These are phyloP conservation scores for Barbatosphaeria neglecta DNA, from an alignment of 495 filamentous ascomycete species.

Conservation along the genomic window DNA sequence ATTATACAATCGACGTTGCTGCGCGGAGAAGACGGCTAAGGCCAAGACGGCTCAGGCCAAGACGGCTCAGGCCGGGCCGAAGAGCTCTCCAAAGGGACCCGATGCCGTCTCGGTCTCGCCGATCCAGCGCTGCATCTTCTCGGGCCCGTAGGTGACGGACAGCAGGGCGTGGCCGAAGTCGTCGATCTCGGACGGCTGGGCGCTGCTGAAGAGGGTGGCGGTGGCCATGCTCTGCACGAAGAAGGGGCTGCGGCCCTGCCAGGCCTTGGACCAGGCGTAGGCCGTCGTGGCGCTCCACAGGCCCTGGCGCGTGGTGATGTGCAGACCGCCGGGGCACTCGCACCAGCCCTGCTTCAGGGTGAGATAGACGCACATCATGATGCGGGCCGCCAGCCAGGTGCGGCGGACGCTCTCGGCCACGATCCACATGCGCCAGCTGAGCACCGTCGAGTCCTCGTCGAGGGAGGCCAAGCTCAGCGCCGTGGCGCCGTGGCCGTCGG, in stretches of 20 bases:
- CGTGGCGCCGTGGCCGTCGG: background rate
- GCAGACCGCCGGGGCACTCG: slow-evolving; percentile 16
- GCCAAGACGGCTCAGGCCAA: background rate
- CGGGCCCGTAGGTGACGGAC: background rate
- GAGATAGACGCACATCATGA: slow-evolving; percentile 9
- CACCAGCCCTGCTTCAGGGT: slow-evolving; percentile 14
- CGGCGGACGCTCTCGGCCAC: slow-evolving; percentile 20
- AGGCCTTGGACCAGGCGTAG: background rate
- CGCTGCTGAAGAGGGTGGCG: background rate
- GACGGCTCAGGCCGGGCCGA: too few relatives aligned
- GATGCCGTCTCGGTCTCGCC: background rate
- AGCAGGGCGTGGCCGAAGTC: background rate
- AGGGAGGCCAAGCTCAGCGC: background rate
- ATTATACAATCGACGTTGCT: too few relatives aligned
- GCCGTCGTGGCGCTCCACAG: slow-evolving; percentile 19
- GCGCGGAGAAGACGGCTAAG: background rate
- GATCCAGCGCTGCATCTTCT: background rate
- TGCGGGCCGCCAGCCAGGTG: slow-evolving; percentile 13
- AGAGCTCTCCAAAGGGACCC: background rate
- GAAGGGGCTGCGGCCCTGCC: background rate
- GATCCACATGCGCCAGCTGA: slow-evolving; percentile 29
- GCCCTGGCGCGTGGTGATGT: slow-evolving; percentile 15
- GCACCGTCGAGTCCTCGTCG: slow-evolving; percentile 4
- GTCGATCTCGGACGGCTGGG: background rate
- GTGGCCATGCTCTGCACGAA: background rate